Conservation (phyloP, 352 stramenopile genomes). For the Phytopythium delawarense region DNA sequence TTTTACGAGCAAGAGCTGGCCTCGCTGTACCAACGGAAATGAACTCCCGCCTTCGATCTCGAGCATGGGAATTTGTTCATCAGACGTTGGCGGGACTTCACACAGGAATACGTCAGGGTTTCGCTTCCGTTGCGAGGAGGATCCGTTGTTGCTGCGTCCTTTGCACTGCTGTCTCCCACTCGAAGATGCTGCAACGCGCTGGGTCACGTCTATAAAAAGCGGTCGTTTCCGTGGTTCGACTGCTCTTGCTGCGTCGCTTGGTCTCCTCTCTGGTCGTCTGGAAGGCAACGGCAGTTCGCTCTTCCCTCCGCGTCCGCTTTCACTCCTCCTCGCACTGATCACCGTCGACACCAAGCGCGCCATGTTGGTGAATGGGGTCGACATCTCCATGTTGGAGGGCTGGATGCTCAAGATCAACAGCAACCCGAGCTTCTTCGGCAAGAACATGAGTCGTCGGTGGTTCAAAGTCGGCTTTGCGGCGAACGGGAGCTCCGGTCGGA, state of each 20-base stretch:
- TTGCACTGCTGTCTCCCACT: neutral
- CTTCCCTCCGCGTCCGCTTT: neutral
- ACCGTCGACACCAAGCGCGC: neutral
- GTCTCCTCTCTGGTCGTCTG: neutral
- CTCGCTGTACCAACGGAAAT: conserved; percentile 1
- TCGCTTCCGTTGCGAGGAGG: neutral
- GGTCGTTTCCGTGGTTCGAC: neutral
- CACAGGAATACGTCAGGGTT: neutral
- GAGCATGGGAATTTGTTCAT: neutral
- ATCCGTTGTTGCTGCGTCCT: neutral
- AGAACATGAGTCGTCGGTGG: conserved; percentile 69
- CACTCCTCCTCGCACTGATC: neutral
- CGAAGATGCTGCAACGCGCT: neutral
- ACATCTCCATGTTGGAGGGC: conserved; percentile 79
- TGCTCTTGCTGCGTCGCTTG: neutral
- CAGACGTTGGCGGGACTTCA: neutral
- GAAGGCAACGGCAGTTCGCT: neutral
- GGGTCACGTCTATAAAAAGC: conserved; percentile 1
- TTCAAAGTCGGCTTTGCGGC: conserved; percentile 66
- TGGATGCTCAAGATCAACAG: conserved; percentile 88
- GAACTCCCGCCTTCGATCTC: neutral
- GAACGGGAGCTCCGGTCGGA: conserved; percentile 13
- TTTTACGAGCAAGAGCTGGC: conserved; percentile 7
- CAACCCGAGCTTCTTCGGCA: conserved; percentile 78
- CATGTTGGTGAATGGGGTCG: conserved; percentile 65